Percentiles rank a stretch among this genome's conserved stretches.
Evolutionary conservation across 2,329 filamentous ascomycete genomes (phyloP).

Genomic region (Coleophoma eucalyptorum): DNA sequence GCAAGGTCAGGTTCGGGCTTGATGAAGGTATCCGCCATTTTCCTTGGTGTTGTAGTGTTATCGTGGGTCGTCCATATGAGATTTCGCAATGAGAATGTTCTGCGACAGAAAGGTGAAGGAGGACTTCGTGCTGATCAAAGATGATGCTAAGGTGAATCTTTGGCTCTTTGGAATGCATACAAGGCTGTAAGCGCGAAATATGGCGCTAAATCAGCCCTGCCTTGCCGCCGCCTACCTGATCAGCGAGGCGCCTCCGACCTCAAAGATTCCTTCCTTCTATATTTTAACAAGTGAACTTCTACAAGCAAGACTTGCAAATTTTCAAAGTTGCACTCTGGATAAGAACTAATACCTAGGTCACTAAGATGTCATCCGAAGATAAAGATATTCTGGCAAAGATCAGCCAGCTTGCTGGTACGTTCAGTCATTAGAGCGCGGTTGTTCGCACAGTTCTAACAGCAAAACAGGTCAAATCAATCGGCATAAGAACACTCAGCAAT

Average conservation of each 20-base stretch:
- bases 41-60: slow-evolving; percentile 8
- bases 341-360: no score
- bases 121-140: slow-evolving; percentile 1
- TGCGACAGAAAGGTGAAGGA: neutral
- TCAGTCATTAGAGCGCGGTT: slow-evolving; percentile 37
- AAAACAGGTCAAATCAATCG: slow-evolving; percentile 71
- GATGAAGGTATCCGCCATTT: slow-evolving; percentile 31
- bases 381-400: slow-evolving; percentile 52
- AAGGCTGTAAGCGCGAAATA: no score
- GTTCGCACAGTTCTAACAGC: slow-evolving; percentile 29
- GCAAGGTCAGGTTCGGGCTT: slow-evolving; percentile 46
- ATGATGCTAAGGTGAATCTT: neutral
- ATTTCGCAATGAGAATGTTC: slow-evolving; percentile 13
- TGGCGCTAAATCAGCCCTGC: no score
- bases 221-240: no score
- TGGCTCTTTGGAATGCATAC: no score
- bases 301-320: no score
- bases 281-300: no score
- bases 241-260: no score
- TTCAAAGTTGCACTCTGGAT: no score
- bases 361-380: slow-evolving; percentile 45
- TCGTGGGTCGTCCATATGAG: slow-evolving; percentile 13
- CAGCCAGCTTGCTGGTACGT: slow-evolving; percentile 51
- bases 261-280: no score
- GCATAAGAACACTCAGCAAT: slow-evolving; percentile 62